These are phyloP conservation scores for Thelephora terrestris DNA, from an alignment of 1,284 basidiomycete species.

Conservation along the genomic window DNA sequence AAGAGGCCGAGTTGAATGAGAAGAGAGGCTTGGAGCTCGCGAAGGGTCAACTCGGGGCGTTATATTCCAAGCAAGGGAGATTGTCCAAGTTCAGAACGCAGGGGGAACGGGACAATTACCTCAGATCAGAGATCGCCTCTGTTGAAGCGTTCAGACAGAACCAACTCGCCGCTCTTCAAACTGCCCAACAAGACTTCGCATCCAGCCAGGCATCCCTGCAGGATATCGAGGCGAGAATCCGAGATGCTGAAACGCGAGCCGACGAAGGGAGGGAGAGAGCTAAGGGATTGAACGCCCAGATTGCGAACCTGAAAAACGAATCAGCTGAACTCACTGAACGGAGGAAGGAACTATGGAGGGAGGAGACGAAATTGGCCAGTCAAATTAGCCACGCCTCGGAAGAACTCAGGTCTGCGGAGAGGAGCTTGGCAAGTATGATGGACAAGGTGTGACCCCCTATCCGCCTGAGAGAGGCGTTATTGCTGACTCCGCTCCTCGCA, in stretches of 20 bases:
- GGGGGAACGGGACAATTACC: constrained; percentile 71
- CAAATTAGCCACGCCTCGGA: constrained; percentile 68
- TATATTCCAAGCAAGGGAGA: constrained; percentile 86
- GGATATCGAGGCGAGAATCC: constrained; percentile 51
- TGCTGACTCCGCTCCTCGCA: neutral
- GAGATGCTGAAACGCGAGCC: constrained; percentile 56
- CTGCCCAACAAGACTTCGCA: constrained; percentile 35
- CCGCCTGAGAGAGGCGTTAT: neutral
- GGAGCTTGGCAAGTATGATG: constrained; percentile 84
- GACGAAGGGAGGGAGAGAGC: constrained; percentile 69
- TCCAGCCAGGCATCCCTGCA: constrained; percentile 36
- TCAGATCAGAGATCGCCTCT: constrained; percentile 64
- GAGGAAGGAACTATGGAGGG: constrained; percentile 91
- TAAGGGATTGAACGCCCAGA: constrained; percentile 57
- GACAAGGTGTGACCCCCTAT: constrained; percentile 54
- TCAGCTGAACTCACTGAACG: constrained; percentile 67
- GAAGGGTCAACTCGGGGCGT: constrained; percentile 54
- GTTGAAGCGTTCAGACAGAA: constrained; percentile 47
- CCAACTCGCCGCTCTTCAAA: constrained; percentile 42
- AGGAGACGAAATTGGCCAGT: constrained; percentile 83
- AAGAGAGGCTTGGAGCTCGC: constrained; percentile 67
- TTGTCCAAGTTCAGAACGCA: constrained; percentile 77
- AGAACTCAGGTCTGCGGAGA: constrained; percentile 74
- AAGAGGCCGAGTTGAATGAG: constrained; percentile 50
- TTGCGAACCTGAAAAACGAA: constrained; percentile 59